Evolutionary conservation across 345 rosid genomes (phyloP).

Genomic region (Aethionema arabicum): DNA sequence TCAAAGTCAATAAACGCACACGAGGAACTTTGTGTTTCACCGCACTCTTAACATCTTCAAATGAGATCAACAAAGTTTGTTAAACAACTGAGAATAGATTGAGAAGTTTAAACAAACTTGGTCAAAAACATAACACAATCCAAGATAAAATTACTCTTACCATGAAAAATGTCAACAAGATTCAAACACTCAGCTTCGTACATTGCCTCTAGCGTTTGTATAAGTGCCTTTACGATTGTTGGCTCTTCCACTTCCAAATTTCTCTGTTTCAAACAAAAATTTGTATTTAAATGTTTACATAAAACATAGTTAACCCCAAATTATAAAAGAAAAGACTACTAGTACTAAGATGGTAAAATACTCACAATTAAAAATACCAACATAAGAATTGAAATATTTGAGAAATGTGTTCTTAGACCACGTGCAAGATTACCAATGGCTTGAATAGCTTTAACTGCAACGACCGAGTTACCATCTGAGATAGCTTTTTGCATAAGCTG

Average conservation of each 20-base stretch:
- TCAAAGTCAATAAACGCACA: slow-evolving; percentile 98
- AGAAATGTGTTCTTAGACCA: slow-evolving; percentile 89
- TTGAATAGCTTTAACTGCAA: slow-evolving; percentile 96
- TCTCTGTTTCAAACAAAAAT: slow-evolving; percentile 55
- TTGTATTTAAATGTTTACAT: slow-evolving; percentile 18
- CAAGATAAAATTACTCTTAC: slow-evolving; percentile 46
- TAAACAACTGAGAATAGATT: slow-evolving; percentile 14
- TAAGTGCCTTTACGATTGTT: slow-evolving; percentile 62
- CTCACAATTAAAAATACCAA: slow-evolving; percentile 89
- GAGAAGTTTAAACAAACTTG: not conserved
- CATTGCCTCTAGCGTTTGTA: slow-evolving; percentile 88
- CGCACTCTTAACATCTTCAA: slow-evolving; percentile 82
- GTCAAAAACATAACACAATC: slow-evolving; percentile 8
- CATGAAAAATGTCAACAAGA: slow-evolving; percentile 88
- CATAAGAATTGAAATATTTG: slow-evolving; percentile 81
- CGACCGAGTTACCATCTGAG: slow-evolving; percentile 92
- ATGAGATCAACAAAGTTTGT: slow-evolving; percentile 27
- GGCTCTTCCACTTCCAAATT: slow-evolving; percentile 99
- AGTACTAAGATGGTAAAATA: not conserved
- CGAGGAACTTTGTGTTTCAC: slow-evolving; percentile 97
- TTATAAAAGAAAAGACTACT: not conserved
- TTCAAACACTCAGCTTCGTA: slow-evolving; percentile 88
- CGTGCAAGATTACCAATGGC: slow-evolving; percentile 92
- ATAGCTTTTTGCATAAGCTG: slow-evolving; percentile 54
- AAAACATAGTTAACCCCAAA: slow-evolving; percentile 20